These are phyloP conservation scores for Triticum aestivum DNA, from an alignment of 176 grass and related monocot genomes.

Conservation along the genomic window DNA sequence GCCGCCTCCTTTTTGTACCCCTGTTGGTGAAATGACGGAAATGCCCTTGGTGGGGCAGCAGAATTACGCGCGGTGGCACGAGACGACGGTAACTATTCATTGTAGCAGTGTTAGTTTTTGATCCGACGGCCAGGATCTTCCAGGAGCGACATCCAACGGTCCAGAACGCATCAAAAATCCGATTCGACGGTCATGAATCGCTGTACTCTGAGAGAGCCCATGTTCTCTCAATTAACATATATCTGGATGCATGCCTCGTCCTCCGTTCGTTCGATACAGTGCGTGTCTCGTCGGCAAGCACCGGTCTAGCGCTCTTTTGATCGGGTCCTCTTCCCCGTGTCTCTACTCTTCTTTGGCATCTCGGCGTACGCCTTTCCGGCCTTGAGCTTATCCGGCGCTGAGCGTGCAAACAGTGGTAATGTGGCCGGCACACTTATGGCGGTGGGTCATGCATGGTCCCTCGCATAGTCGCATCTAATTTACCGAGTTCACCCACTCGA, in stretches of 20 bases:
- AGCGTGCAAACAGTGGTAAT: not conserved
- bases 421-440: conserved; percentile 34
- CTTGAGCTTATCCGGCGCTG: conserved; percentile 31
- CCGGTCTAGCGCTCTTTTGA: not conserved
- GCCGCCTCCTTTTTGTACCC: no score
- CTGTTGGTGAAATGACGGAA: no score
- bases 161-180: no score
- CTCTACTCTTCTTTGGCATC: not conserved
- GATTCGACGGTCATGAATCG: no score
- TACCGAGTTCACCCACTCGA: not conserved
- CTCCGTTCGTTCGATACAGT: not conserved
- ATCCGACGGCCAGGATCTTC: no score
- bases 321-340: not conserved
- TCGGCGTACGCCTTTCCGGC: not conserved
- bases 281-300: conserved; percentile 9
- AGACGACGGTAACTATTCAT: no score
- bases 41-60: no score
- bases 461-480: not conserved
- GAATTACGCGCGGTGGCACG: no score
- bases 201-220: no score
- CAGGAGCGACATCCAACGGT: no score
- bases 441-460: not conserved
- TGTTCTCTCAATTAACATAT: no score
- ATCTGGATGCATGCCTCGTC: not conserved
- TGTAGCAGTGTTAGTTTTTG: no score